Base-by-base conservation (phyloP, 2,329 filamentous ascomycete genomes). In the Penicillium paneum region DNA sequence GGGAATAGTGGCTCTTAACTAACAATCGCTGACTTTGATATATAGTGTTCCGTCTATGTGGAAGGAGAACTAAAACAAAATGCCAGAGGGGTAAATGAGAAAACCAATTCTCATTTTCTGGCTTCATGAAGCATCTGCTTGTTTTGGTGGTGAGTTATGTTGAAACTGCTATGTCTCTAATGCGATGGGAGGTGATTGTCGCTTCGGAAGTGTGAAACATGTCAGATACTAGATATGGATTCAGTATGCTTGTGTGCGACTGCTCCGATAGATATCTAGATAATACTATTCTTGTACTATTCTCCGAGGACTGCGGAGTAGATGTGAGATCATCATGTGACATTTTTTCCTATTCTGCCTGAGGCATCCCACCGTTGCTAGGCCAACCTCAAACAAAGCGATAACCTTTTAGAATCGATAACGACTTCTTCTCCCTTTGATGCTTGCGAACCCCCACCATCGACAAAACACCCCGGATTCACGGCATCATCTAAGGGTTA, bases 31-130 rank as follows among this genome's bases (percentile, higher is more conserved):
- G 15, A 59, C 24, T 2, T n/a, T 21, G 8, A 11, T 15, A 3
- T 24, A 31, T 24, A 62, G 59, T 7, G 59, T 62, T 21, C 59
- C 59, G 6, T 60, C 59, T 6, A 62, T 62, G 29, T 60, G 59
- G 59, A 60, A 59, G 24, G 59, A 61, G 11, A 51, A 24, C 3
- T 57, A 54, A 36, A n/a, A 4, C 1, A 12, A 24, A 24, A 1
- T 0, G 8, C 2, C 6, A 3, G 12, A 7, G 4, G 12, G 8
- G 36, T 1, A 1, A 26, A n/a, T 40, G 15, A 21, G 2, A 11
- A 5, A 39, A 1, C 3, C 12, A 13, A 11, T 39, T 15, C 1
- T 13, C 12, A 36, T 36, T 12, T 38, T 10, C 10, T 19, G 5
- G 35, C 17, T 38, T 12, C 17, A 19, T 3, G 17, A 12, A 11